phyloP scores from a whole-genome alignment of 2,329 filamentous ascomycete species.

The Apiospora arundinis region DNA sequence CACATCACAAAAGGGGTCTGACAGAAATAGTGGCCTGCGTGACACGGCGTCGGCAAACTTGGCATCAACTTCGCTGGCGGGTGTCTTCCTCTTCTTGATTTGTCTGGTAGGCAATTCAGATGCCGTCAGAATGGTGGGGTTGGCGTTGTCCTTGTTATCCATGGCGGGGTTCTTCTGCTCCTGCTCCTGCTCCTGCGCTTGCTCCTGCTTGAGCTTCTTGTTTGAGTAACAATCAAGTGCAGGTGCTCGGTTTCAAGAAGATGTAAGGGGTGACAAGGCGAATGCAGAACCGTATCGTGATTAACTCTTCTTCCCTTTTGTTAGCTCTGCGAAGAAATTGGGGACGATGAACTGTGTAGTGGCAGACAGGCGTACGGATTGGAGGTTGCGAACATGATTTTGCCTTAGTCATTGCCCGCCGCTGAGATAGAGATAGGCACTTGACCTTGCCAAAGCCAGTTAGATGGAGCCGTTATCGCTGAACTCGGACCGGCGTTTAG shows the following conservation, averaged over 20 bases:
- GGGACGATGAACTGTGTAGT: background rate
- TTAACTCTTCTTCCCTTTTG: background rate
- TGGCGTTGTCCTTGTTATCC: constrained; percentile 72
- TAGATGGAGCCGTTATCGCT: constrained; percentile 16
- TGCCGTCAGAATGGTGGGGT: constrained; percentile 88
- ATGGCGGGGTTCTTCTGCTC: constrained; percentile 35
- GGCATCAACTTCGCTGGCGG: constrained; percentile 54
- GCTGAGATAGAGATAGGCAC: constrained; percentile 3
- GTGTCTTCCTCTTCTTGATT: constrained; percentile 55
- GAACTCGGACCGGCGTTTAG: constrained; percentile 9
- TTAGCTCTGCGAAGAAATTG: background rate
- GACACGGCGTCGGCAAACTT: constrained; percentile 55
- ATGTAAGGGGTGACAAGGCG: background rate
- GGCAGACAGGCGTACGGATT: background rate
- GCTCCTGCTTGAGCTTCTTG: constrained; percentile 23
- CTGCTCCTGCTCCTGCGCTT: constrained; percentile 22
- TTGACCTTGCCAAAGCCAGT: background rate
- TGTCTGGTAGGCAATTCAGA: constrained; percentile 87
- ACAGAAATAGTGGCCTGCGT: constrained; percentile 52
- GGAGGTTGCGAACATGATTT: background rate
- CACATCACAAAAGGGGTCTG: constrained; percentile 47
- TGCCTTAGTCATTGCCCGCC: background rate
- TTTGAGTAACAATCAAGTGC: background rate
- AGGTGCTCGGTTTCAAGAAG: background rate
- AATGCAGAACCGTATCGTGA: background rate